Base-by-base conservation (phyloP, 768 basidiomycete genomes). In the Suillus luteus region DNA sequence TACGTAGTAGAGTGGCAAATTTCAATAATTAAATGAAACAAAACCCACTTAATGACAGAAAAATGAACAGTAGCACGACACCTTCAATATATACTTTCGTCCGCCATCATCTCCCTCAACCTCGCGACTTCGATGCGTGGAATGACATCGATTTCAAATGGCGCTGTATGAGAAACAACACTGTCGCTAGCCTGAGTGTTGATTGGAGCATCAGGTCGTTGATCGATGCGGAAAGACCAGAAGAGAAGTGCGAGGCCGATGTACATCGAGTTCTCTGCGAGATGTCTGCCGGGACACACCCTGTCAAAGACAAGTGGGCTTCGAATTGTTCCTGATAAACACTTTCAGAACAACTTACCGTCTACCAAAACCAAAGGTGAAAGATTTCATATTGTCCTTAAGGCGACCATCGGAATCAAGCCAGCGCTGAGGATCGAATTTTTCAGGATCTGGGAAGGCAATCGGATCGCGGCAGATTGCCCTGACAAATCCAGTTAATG, bases 271-370 rank as follows among this genome's bases (percentile, higher is more conserved):
- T 72, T 67, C 24, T 77, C 59, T 5, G 69, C 71, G 37, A 72
- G 82, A 70, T 87, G 80, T 66, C 83, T 82, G 0, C 87, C 87
- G 0, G 86, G 86, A 63, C 88, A 90, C 0, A 86, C 80, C 49
- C 86, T 83, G 46, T 43, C 54, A 9, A 43, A 31, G 7, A 19
- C 24, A 35, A n/a, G 17, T 54, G n/a, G 37, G 8, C 22, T 55
- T 55, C 14, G 12, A 22, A 22, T 22, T 11, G 15, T 15, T 19
- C 33, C 7, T 14, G 35, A 14, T 7, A 22, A 12, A 10, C 12
- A n/a, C 33, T 27, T 15, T 51, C 14, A 19, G 52, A 33, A n/a
- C 5, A 37, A 55, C 31, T 35, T 43, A 74, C 64, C 59, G 44
- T 44, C 83, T 70, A 12, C 83, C 84, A 65, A 83, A 85, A 0